Evolutionary conservation across 192 early-diverging fungal genomes (phyloP), one percentile per base, ranked within the genome.

Genomic region (Coemansia sp.): DNA sequence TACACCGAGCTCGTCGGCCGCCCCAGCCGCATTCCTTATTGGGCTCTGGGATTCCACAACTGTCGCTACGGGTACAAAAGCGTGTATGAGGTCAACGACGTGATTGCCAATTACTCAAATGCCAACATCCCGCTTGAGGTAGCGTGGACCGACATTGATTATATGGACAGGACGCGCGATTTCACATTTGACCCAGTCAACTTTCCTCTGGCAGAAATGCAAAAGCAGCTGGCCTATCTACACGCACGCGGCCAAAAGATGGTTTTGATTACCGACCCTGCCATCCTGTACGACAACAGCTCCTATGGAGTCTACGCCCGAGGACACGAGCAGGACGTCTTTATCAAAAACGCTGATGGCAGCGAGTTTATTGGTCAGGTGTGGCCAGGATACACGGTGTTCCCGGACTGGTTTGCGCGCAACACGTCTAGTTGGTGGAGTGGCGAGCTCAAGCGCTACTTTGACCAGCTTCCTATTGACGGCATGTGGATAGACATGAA

Each of bases 401-500:
- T 85, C 45, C 89, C 89, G 1, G 89, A 90, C 71, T 90, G 86
- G 73, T 86, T 87, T 65, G 82, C 84, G 50, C 66, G 70, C 14
- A 87, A 88, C 29, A 76, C 73, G 2, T 73, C 82, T 9, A 37
- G 64, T 7, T 87, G 87, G 75, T 89, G 85, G 74, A 54, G 63
- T 16, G 73, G 72, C 5, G 86, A 85, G 67, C 67, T 90, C 8
- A 6, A 17, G 31, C 77, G 66, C 27, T 79, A 62, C 37, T 66
- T 74, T 64, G 73, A 68, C 46, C 31, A 56, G 42, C 72, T 79
- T 8, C 66, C 77, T 1, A 81, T 88, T 19, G 88, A 87, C 62
- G 79, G 85, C 44, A 73, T 89, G 35, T 90, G 89, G 89, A 87
- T 90, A 36, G 89, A 90, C 63, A 90, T 90, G 89, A 90, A 90